phyloP scores from a whole-genome alignment of 495 filamentous ascomycete genomes.

The Hypoxylon lienhwacheense region DNA sequence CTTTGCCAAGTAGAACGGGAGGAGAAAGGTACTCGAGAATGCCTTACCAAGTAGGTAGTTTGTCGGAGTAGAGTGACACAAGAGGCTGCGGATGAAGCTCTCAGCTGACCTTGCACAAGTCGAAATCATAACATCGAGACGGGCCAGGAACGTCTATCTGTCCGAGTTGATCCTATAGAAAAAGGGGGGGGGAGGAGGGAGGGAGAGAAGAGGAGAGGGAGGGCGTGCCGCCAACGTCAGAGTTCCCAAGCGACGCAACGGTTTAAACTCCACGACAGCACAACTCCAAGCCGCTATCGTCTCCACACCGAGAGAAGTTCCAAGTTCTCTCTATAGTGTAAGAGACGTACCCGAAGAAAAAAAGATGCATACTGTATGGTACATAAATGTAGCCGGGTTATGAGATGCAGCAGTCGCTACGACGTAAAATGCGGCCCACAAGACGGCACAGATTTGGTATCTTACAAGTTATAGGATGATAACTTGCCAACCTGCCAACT shows the following conservation, averaged over 20 bases:
- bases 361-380: constrained; percentile 7
- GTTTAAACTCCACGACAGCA: too few relatives aligned
- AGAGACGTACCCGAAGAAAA: too few relatives aligned
- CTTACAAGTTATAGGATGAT: constrained; percentile 1
- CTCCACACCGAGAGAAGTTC: constrained; percentile 16
- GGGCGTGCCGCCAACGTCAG: constrained; percentile 34
- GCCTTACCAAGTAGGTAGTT: constrained; percentile 12
- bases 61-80: constrained; percentile 30
- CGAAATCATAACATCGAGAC: constrained; percentile 18
- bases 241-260: constrained; percentile 10
- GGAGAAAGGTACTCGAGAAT: too few relatives aligned
- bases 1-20: too few relatives aligned
- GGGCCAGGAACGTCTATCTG: constrained; percentile 4
- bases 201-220: too few relatives aligned
- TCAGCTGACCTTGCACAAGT: constrained; percentile 28
- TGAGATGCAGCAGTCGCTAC: constrained; percentile 3
- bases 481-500: too few relatives aligned
- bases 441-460: constrained; percentile 24
- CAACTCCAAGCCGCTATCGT: constrained; percentile 1
- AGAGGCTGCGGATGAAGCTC: constrained; percentile 32
- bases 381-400: not conserved
- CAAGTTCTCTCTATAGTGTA: too few relatives aligned
- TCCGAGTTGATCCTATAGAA: constrained; percentile 5
- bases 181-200: too few relatives aligned
- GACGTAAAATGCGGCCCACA: constrained; percentile 14